Base-by-base conservation (phyloP, 352 stramenopile genomes). In the Lagenidium giganteum region DNA sequence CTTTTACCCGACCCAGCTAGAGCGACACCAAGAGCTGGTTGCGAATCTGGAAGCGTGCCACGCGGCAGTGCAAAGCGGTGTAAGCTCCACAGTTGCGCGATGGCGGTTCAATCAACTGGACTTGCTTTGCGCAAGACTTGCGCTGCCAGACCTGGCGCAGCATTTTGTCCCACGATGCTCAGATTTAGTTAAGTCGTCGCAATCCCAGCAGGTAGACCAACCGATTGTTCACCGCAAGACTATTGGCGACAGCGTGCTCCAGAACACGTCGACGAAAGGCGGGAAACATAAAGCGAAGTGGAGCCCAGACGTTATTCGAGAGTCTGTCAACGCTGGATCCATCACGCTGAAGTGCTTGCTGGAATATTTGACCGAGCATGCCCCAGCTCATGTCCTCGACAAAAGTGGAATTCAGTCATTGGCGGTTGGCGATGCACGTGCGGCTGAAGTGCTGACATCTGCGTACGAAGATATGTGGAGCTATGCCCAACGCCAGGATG, bases 51-150 rank as follows among this genome's bases (percentile, higher is more conserved):
- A 57, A 20, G 66, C 84, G n/a, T 90, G 77, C 18, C 32, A n/a
- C n/a, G n/a, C n/a, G n/a, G n/a, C n/a, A n/a, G n/a, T n/a, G n/a
- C n/a, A n/a, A n/a, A n/a, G n/a, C n/a, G n/a, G n/a, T n/a, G n/a
- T n/a, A n/a, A n/a, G n/a, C n/a, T n/a, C n/a, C n/a, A n/a, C n/a
- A n/a, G n/a, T n/a, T n/a, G n/a, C n/a, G n/a, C n/a, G n/a, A 22
- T 88, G 69, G 68, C 73, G 73, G 29, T 89, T 83, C 57, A 54
- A 73, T 21, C 76, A 92, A 45, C 55, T 95, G 18, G 83, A 95
- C 32, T 41, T 95, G 18, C 61, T 95, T 20, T 95, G 83, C 46
- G 75, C 78, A 49, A 66, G 83, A 26, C 51, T 95, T 6, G 53
- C 80, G 5, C 53, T 88, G 16, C 78, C 76, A 25, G 83, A 95